Conservation (phyloP, 768 basidiomycete species). For the Naematelia encephala region DNA sequence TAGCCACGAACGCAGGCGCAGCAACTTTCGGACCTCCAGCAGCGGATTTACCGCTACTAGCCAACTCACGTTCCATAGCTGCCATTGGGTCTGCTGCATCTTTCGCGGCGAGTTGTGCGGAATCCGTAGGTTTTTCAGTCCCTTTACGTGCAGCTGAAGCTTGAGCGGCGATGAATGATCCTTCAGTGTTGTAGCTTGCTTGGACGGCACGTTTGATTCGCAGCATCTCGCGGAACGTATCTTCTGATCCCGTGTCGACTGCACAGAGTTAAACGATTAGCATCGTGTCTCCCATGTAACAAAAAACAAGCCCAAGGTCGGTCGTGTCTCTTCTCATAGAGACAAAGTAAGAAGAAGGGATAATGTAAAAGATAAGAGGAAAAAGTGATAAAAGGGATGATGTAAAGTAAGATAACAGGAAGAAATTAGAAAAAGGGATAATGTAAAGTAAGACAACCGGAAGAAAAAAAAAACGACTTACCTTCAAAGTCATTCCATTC, state of each 20-base stretch:
- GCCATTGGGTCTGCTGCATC: slow-evolving; percentile 75
- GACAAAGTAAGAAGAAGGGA: no score
- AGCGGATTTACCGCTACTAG: slow-evolving; percentile 9
- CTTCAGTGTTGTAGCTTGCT: slow-evolving; percentile 95
- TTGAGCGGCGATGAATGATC: slow-evolving; percentile 77
- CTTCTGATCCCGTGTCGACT: slow-evolving; percentile 94
- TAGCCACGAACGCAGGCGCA: slow-evolving; percentile 44
- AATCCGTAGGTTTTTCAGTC: slow-evolving; percentile 55
- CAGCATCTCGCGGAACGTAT: slow-evolving; percentile 72
- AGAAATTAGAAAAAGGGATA: not conserved
- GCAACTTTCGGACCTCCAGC: slow-evolving; percentile 9
- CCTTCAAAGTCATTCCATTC: slow-evolving; percentile 97
- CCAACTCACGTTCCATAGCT: slow-evolving; percentile 53
- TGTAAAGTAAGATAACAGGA: not conserved
- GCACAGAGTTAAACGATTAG: no score
- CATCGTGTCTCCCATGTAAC: no score
- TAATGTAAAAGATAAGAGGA: no score
- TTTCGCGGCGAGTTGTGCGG: slow-evolving; percentile 50
- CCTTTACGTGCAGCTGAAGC: slow-evolving; percentile 69
- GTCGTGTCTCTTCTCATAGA: no score
- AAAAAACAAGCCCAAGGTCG: no score
- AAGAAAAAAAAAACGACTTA: slow-evolving; percentile 25
- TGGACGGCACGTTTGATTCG: slow-evolving; percentile 97
- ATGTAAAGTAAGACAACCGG: not conserved
- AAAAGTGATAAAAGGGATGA: not conserved